Percentiles rank a stretch among this genome's conserved stretches.
phyloP scores from a whole-genome alignment of 139 green algal species.

The Volvox reticuliferus region DNA sequence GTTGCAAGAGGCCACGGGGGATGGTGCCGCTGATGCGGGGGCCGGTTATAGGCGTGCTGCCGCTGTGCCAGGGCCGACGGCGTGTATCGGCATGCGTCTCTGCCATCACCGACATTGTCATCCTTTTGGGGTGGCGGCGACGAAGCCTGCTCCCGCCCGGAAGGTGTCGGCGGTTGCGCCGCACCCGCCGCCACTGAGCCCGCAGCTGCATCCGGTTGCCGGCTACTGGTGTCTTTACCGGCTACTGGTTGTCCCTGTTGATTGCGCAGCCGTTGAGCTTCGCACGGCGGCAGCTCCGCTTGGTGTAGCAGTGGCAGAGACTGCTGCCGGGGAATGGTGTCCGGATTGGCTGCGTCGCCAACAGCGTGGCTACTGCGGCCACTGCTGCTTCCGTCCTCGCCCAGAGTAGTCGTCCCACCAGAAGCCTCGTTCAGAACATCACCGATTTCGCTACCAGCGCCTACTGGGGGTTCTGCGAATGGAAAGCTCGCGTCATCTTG shows the following conservation, averaged over 20 bases:
- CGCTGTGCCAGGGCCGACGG: not conserved
- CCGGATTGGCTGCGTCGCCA: not conserved
- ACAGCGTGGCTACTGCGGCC: not conserved
- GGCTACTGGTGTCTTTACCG: not conserved
- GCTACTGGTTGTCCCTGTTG: not conserved
- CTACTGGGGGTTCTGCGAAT: too few relatives aligned
- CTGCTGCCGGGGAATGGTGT: not conserved
- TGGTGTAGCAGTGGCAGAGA: not conserved
- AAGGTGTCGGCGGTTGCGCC: too few relatives aligned
- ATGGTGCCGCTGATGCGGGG: not conserved
- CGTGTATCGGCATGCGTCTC: too few relatives aligned
- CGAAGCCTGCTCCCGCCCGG: too few relatives aligned
- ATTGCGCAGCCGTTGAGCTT: too few relatives aligned
- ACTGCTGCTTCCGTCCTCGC: not conserved
- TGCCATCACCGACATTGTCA: too few relatives aligned
- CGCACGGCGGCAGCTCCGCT: not conserved
- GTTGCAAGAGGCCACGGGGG: not conserved
- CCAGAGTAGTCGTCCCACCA: too few relatives aligned
- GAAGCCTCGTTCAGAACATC: not conserved
- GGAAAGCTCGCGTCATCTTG: too few relatives aligned
- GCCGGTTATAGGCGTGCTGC: not conserved
- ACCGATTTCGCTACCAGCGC: not conserved
- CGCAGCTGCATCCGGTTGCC: too few relatives aligned
- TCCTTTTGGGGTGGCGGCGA: too few relatives aligned
- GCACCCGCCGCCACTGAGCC: too few relatives aligned